Conservation (phyloP, 2,329 filamentous ascomycete genomes). For the Fusarium sp. region DNA sequence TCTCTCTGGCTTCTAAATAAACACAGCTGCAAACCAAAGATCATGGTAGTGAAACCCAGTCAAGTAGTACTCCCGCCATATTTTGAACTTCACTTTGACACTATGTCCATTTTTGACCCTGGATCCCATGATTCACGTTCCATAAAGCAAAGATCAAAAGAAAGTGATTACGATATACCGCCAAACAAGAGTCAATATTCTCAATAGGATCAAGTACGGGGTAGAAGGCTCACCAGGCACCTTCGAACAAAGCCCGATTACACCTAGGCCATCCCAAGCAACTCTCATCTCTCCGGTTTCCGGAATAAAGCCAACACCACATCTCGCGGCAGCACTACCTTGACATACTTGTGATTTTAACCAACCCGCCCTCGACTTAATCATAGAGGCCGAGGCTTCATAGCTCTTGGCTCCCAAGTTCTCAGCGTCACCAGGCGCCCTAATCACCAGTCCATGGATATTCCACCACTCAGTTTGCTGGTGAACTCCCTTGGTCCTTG, state of each 20-base stretch:
- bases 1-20: background rate
- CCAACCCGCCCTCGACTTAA: background rate
- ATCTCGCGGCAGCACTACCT: background rate
- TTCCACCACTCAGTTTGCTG: background rate
- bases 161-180: background rate
- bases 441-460: background rate
- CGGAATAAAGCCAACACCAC: background rate
- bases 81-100: background rate
- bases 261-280: background rate
- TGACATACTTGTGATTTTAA: background rate
- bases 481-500: background rate
- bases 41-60: background rate
- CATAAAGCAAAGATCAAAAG: background rate
- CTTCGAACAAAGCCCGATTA: background rate
- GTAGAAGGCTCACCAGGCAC: background rate
- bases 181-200: background rate
- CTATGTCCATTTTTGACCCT: background rate
- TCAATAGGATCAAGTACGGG: background rate
- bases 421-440: background rate
- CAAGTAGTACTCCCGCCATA: background rate
- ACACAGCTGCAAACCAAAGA: background rate
- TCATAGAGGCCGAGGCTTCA: background rate
- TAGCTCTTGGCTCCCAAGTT: background rate
- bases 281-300: background rate
- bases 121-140: background rate